Conservation (phyloP, 345 rosid species). For the Rubroshorea leprosula region DNA sequence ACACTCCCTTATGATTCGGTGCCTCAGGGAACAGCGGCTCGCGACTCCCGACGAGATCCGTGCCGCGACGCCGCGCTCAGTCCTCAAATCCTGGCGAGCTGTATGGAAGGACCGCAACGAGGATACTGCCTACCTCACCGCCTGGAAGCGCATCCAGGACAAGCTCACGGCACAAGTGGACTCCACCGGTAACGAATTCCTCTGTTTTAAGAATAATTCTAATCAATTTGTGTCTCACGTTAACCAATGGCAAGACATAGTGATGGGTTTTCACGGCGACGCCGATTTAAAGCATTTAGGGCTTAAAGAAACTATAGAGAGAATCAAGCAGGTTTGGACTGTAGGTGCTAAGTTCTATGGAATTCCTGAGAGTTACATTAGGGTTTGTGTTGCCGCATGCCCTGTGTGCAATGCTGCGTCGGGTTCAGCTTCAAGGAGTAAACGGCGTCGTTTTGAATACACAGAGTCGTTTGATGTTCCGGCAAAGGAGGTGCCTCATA, state of each 20-base stretch:
- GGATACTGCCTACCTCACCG: slow-evolving; percentile 95
- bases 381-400: slow-evolving; percentile 93
- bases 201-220: slow-evolving; percentile 86
- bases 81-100: slow-evolving; percentile 86
- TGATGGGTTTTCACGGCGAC: slow-evolving; percentile 86
- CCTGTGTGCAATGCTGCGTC: slow-evolving; percentile 66
- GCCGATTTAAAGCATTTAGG: slow-evolving; percentile 90
- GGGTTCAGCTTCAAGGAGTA: slow-evolving; percentile 71
- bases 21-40: slow-evolving; percentile 77
- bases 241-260: slow-evolving; percentile 94
- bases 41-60: slow-evolving; percentile 94
- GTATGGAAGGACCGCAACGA: slow-evolving; percentile 99
- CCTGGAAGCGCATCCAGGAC: slow-evolving; percentile 98
- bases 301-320: slow-evolving; percentile 79
- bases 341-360: slow-evolving; percentile 95
- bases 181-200: slow-evolving; percentile 70
- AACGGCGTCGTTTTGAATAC: slow-evolving; percentile 86
- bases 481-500: slow-evolving; percentile 85
- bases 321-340: slow-evolving; percentile 93
- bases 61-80: slow-evolving; percentile 63
- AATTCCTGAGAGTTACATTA: slow-evolving; percentile 92
- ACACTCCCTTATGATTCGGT: slow-evolving; percentile 89
- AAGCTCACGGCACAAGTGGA: slow-evolving; percentile 77
- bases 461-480: slow-evolving; percentile 95
- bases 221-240: slow-evolving; percentile 87